phyloP scores from a whole-genome alignment of 345 rosid genomes.

The Rhizophora apiculata region DNA sequence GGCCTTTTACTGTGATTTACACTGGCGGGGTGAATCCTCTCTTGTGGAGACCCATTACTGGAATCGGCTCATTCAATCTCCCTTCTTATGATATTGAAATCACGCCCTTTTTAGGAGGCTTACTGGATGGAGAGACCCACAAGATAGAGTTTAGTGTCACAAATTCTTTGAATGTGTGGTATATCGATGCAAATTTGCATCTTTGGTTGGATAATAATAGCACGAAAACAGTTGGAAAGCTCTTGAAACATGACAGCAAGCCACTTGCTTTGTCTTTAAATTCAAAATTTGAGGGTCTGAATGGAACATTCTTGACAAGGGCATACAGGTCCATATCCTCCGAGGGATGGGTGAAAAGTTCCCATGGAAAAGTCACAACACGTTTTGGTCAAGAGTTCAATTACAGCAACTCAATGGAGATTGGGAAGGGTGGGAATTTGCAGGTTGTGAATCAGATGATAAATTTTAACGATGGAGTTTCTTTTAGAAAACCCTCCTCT shows the following conservation, averaged over 20 bases:
- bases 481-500: constrained; percentile 29
- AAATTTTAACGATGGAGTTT: constrained; percentile 44
- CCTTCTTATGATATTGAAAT: constrained; percentile 83
- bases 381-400: constrained; percentile 43
- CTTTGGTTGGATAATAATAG: constrained; percentile 66
- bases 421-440: constrained; percentile 45
- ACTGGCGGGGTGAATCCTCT: constrained; percentile 86
- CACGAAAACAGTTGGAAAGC: constrained; percentile 50
- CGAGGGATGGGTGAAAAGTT: constrained; percentile 62
- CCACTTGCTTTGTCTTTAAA: constrained; percentile 37
- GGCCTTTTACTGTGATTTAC: constrained; percentile 89
- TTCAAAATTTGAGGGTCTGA: constrained; percentile 43
- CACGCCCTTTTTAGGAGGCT: constrained; percentile 59
- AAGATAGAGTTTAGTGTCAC: constrained; percentile 62
- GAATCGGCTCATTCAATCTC: constrained; percentile 72
- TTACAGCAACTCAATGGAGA: constrained; percentile 54
- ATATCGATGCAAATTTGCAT: constrained; percentile 80
- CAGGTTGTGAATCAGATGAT: constrained; percentile 66
- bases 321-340: constrained; percentile 52
- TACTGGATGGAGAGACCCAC: constrained; percentile 68
- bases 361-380: constrained; percentile 58
- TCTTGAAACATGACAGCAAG: constrained; percentile 37
- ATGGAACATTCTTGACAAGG: constrained; percentile 54
- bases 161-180: constrained; percentile 82
- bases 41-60: constrained; percentile 80